Conservation (phyloP, 805 yeast genomes). For the Wickerhamiella musiphila region DNA sequence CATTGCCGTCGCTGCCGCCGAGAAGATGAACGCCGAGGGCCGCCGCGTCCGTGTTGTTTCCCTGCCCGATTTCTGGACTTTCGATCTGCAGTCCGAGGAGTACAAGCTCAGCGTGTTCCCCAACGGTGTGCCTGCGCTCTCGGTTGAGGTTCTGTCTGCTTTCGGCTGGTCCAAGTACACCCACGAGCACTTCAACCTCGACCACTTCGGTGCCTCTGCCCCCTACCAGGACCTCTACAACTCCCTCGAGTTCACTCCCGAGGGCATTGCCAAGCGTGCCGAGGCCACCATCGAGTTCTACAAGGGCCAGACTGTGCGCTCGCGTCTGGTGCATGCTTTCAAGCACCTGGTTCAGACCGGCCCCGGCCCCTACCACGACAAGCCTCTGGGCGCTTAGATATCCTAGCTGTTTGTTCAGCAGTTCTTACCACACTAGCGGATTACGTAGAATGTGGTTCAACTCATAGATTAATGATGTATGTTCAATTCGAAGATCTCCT, state of each 20-base stretch:
- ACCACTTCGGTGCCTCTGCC: constrained; percentile 95
- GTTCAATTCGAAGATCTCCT: too few relatives aligned
- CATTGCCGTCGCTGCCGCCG: constrained; percentile 66
- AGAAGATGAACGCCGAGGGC: constrained; percentile 47
- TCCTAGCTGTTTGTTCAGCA: neutral
- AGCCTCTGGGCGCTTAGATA: constrained; percentile 1
- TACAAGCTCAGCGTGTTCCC: constrained; percentile 81
- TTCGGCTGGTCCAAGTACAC: constrained; percentile 89
- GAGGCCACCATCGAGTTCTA: constrained; percentile 62
- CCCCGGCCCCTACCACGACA: constrained; percentile 15
- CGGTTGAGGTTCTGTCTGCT: constrained; percentile 85
- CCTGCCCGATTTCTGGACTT: constrained; percentile 80
- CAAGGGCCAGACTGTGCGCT: constrained; percentile 55
- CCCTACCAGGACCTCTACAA: constrained; percentile 69
- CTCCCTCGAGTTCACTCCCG: constrained; percentile 78
- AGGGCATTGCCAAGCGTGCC: constrained; percentile 80
- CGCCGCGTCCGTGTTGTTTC: constrained; percentile 72
- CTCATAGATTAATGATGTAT: too few relatives aligned
- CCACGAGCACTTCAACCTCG: constrained; percentile 90
- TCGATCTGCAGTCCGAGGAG: constrained; percentile 65
- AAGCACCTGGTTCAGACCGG: constrained; percentile 15
- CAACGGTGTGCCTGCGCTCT: constrained; percentile 81
- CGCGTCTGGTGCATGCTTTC: constrained; percentile 38
- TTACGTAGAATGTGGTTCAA: neutral
- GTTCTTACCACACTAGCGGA: neutral